Conservation (phyloP, 768 basidiomycete genomes). For the Russula virescens region DNA sequence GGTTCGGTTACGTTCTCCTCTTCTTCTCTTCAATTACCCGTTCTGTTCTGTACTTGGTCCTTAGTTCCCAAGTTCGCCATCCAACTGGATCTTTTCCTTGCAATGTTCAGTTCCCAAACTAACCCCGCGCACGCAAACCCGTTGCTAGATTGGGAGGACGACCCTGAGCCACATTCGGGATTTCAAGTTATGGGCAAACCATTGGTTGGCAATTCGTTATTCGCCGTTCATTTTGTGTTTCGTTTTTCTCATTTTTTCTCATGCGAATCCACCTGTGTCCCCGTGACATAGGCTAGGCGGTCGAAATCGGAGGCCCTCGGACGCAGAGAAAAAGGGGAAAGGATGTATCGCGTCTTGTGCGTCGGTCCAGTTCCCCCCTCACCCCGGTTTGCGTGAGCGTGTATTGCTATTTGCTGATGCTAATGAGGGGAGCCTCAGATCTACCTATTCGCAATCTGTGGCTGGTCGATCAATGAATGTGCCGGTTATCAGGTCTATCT, state of each 20-base stretch:
- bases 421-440: background rate
- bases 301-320: background rate
- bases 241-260: background rate
- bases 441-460: background rate
- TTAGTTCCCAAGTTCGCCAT: too few relatives aligned
- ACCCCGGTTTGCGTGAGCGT: background rate
- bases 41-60: too few relatives aligned
- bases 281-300: background rate
- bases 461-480: background rate
- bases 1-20: too few relatives aligned
- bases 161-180: too few relatives aligned
- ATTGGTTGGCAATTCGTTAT: background rate
- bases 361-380: background rate
- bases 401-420: constrained; percentile 17
- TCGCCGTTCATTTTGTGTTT: background rate
- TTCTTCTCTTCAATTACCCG: too few relatives aligned
- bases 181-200: background rate
- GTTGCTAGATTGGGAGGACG: too few relatives aligned
- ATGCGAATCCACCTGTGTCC: background rate
- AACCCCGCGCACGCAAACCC: too few relatives aligned
- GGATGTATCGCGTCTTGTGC: background rate
- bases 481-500: background rate
- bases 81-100: too few relatives aligned
- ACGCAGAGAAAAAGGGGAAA: background rate
- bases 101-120: too few relatives aligned